phyloP scores from a whole-genome alignment of 495 filamentous ascomycete genomes.

The Xylaria curta region DNA sequence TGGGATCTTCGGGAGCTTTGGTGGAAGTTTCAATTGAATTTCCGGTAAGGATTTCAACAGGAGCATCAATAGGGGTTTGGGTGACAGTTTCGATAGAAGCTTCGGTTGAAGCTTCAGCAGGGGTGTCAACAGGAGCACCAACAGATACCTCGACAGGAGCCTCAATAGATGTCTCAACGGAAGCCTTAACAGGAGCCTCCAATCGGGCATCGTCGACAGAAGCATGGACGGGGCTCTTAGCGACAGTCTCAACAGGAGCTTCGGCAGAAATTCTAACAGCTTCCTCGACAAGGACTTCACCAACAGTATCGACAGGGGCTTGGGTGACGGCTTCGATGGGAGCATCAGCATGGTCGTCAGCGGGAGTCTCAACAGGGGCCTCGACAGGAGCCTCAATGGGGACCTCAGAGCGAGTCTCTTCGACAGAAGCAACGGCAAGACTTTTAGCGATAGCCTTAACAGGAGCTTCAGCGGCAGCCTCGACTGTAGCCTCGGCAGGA shows the following conservation, averaged over 20 bases:
- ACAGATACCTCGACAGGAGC: not conserved
- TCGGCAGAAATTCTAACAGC: not conserved
- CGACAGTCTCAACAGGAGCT: not conserved
- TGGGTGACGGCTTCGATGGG: not conserved
- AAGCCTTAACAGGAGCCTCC: not conserved
- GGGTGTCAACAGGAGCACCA: not conserved
- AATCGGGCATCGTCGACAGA: not conserved
- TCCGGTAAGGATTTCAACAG: no score
- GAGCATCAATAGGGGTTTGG: no score
- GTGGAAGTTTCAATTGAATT: no score
- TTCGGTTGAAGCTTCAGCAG: not conserved
- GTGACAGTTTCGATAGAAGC: not conserved
- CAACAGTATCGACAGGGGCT: not conserved
- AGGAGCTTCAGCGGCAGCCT: not conserved
- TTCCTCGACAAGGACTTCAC: not conserved
- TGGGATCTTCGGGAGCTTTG: not conserved
- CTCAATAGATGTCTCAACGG: not conserved
- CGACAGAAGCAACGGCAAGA: not conserved
- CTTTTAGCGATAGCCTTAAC: not conserved
- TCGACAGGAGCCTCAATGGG: not conserved
- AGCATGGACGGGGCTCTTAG: not conserved
- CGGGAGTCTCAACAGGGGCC: not conserved
- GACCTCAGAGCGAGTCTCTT: not conserved
- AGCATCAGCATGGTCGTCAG: not conserved
- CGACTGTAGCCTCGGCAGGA: not conserved